Evolutionary conservation across 1,284 basidiomycete species (phyloP), one percentile per base, ranked within the genome.

Genomic region (Chalciporus sp.): DNA sequence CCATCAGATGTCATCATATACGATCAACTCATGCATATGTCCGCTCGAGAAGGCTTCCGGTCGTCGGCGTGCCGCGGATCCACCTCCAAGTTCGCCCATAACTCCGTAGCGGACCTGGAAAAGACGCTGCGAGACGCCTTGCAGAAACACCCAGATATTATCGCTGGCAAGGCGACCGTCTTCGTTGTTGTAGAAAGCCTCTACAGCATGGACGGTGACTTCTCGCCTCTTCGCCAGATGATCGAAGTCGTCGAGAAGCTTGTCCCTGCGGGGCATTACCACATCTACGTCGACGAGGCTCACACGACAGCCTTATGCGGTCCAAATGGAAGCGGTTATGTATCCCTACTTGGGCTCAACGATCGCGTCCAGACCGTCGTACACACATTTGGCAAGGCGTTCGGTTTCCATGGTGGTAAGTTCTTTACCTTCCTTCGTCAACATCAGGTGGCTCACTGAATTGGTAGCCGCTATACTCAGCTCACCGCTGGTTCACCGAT

Each of bases 361-460:
- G 46, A 66, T 37, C 60, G 73, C 20, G 69, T 81, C 2, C 66
- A 71, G 3, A 70, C 79, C 6, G 65, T 77, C 23, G 61, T 81
- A 20, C 78, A 80, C 68, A 82, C 80, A 1, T 82, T 82, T 63
- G 80, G 80, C 8, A 82, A 82, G 57, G 78, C 75, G 0, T 0
- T 75, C 84, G 37, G 83, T 85, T 6, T 84, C 82, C 14, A 86
- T 83, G 92, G 92, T 63, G 90, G 92, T 91, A 56, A 52, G 29
- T 31, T 5, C 14, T 2, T 19, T 33, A 19, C 20, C 10, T 31
- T 31, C 12, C 29, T 12, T 31, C 23, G 23, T 23, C 23, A 4
- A 1, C 3, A 31, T 31, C 7, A 4, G 8, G 29, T 3, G 10
- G 1, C 29, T 31, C 29, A 31, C 12, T 2, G 20, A 19, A 64